Conservation (phyloP, 805 yeast species). For the Diddensiella santjacobensis region DNA sequence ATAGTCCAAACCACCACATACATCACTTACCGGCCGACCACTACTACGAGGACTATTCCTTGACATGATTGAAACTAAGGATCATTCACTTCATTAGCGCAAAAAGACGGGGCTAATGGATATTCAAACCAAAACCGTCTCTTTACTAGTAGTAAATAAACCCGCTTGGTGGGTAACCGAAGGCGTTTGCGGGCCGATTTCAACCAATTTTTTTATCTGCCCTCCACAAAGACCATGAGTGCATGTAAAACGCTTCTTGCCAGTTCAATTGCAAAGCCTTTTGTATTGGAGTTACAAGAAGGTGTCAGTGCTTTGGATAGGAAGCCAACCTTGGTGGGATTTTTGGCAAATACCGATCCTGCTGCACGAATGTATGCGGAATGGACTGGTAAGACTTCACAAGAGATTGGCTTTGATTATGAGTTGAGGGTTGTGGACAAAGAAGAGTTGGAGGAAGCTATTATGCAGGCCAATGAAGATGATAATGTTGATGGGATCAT, state of each 20-base stretch:
- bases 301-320: conserved; percentile 51
- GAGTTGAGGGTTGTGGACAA: conserved; percentile 70
- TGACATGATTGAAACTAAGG: conserved; percentile 2
- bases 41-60: neutral
- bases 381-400: conserved; percentile 92
- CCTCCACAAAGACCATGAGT: neutral
- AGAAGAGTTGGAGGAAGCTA: conserved; percentile 79
- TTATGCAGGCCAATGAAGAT: conserved; percentile 78
- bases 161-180: too few species aligned
- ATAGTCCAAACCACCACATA: neutral
- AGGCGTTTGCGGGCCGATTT: too few species aligned
- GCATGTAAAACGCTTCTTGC: conserved; percentile 64
- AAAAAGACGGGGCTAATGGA: neutral
- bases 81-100: neutral
- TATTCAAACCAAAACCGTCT: neutral
- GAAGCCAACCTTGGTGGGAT: conserved; percentile 80
- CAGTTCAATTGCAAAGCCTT: conserved; percentile 79
- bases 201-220: too few species aligned
- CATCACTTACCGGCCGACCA: neutral
- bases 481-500: conserved; percentile 81
- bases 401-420: conserved; percentile 78
- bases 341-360: conserved; percentile 88
- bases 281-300: conserved; percentile 61
- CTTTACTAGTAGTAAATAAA: neutral
- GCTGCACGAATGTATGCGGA: conserved; percentile 94